These are phyloP conservation scores for Penicillium mononematosum DNA, from an alignment of 495 filamentous ascomycete genomes.

Conservation along the genomic window DNA sequence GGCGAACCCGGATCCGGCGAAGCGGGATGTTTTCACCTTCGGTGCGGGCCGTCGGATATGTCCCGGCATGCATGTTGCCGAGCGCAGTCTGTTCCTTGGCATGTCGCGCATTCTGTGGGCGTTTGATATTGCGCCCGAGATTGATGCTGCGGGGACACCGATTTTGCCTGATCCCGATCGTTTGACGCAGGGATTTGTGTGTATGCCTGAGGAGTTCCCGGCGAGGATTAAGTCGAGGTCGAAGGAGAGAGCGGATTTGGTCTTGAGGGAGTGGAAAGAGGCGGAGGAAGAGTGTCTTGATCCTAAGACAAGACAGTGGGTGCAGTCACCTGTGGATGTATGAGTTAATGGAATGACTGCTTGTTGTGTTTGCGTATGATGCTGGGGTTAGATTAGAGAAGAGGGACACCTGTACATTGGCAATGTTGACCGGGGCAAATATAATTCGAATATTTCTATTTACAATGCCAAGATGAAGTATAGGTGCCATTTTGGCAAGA, in stretches of 20 bases:
- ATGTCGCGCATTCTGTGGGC: constrained; percentile 57
- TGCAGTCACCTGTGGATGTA: constrained; percentile 6
- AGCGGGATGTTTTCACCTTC: constrained; percentile 33
- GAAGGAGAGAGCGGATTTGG: constrained; percentile 31
- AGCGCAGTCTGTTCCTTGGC: constrained; percentile 48
- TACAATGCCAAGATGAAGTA: background rate
- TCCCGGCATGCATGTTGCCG: constrained; percentile 33
- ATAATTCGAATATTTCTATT: background rate
- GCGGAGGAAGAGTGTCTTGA: constrained; percentile 19
- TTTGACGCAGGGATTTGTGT: constrained; percentile 41
- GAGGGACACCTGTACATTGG: background rate
- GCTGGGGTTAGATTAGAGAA: background rate
- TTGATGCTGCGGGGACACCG: constrained; percentile 13
- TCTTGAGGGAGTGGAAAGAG: constrained; percentile 34
- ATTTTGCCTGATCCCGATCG: constrained; percentile 26
- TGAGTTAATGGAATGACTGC: background rate
- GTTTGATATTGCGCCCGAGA: constrained; percentile 32
- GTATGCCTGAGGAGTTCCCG: constrained; percentile 38
- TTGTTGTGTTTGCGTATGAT: background rate
- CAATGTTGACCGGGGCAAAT: background rate
- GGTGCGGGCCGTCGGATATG: constrained; percentile 34
- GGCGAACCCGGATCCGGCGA: constrained; percentile 38
- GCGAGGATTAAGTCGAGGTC: constrained; percentile 30
- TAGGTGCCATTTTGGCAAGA: constrained; percentile 1
- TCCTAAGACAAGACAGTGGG: constrained; percentile 24